Conservation (phyloP, 345 rosid genomes). For the Kernera saxatilis region DNA sequence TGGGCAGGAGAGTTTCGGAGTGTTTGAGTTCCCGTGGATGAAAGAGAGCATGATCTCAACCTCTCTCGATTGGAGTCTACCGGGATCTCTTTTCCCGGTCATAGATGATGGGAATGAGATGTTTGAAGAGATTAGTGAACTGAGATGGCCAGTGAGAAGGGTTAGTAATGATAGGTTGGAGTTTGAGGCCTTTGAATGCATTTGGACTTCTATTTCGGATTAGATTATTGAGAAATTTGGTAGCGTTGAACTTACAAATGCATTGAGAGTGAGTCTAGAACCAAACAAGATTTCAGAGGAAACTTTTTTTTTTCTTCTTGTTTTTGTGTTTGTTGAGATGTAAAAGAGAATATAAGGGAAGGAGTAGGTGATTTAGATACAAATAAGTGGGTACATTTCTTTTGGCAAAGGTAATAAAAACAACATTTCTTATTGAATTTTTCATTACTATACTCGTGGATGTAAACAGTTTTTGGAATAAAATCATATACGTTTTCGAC, state of each 20-base stretch:
- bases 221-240: neutral
- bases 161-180: conserved; percentile 17
- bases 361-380: neutral
- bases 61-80: conserved; percentile 41
- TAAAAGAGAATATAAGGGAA: neutral
- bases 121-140: conserved; percentile 33
- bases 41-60: conserved; percentile 46
- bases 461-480: neutral
- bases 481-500: too few species aligned
- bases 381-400: neutral
- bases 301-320: neutral
- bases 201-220: conserved; percentile 34
- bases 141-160: conserved; percentile 34
- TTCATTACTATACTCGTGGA: neutral
- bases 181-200: conserved; percentile 36
- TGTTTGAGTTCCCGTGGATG: conserved; percentile 67
- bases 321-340: neutral
- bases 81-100: conserved; percentile 31
- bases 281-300: neutral
- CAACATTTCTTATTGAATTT: neutral
- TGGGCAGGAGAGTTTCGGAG: conserved; percentile 30
- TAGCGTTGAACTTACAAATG: neutral
- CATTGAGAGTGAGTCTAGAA: neutral
- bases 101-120: conserved; percentile 13
- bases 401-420: neutral